Evolutionary conservation across 257 asterid species (phyloP).

Genomic region (Rauvolfia tetraphylla): DNA sequence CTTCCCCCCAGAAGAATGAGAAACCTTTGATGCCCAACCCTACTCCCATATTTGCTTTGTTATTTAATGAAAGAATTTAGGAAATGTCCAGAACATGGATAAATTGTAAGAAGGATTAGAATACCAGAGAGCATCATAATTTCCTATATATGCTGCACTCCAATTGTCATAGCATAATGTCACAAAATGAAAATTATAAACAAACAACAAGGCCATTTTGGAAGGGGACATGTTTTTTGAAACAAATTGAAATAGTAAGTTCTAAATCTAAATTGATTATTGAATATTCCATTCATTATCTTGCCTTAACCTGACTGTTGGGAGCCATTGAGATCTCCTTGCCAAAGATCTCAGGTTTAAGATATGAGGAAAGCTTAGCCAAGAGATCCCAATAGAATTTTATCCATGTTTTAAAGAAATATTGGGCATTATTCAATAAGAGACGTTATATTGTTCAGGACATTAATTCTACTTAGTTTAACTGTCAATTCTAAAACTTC

Average conservation of each 20-base stretch:
- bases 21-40: not conserved
- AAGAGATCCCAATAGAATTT: not conserved
- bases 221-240: not conserved
- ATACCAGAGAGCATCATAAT: not conserved
- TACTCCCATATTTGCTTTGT: not conserved
- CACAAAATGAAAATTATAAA: not conserved
- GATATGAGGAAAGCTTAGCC: not conserved
- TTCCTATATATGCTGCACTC: not conserved
- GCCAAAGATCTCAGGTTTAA: not conserved
- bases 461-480: not conserved
- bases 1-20: not conserved
- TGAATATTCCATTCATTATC: not conserved
- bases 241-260: not conserved
- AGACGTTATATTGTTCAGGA: not conserved
- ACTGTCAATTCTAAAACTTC: no score
- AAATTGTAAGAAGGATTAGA: not conserved
- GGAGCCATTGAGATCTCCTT: not conserved
- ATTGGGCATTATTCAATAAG: not conserved
- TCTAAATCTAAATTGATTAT: no score
- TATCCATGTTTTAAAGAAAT: not conserved
- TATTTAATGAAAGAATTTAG: not conserved
- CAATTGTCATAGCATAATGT: not conserved
- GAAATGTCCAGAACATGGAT: not conserved
- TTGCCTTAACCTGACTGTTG: not conserved
- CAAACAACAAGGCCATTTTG: no score